phyloP scores from a whole-genome alignment of 2,329 filamentous ascomycete species.

The Epicoccum sorghinum region DNA sequence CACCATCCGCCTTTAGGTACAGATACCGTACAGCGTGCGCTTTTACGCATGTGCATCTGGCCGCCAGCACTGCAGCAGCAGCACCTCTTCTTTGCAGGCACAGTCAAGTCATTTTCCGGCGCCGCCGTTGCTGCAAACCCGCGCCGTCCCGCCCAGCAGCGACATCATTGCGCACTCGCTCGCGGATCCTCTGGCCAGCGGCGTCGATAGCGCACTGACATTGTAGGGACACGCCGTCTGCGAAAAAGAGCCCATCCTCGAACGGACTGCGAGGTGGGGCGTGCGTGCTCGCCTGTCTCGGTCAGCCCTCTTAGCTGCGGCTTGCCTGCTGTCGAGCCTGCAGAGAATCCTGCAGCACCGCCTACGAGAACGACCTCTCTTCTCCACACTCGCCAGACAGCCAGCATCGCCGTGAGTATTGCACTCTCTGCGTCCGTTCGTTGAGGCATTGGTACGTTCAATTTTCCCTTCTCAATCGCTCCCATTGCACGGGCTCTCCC shows the following conservation, averaged over 20 bases:
- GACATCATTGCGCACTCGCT: conserved; percentile 18
- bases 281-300: conserved; percentile 47
- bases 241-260: conserved; percentile 30
- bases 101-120: conserved; percentile 9
- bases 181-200: conserved; percentile 29
- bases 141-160: conserved; percentile 46
- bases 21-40: conserved; percentile 26
- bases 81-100: conserved; percentile 22
- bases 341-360: conserved; percentile 47
- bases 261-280: conserved; percentile 39
- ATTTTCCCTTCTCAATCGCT: neutral
- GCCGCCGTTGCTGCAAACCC: conserved; percentile 39
- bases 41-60: conserved; percentile 24
- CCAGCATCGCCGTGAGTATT: conserved; percentile 22
- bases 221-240: conserved; percentile 35
- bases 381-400: conserved; percentile 30
- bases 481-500: neutral
- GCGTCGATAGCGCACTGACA: conserved; percentile 36
- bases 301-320: conserved; percentile 50
- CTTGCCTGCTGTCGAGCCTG: conserved; percentile 47
- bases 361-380: conserved; percentile 42
- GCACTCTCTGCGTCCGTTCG: conserved; percentile 29
- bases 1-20: conserved; percentile 42
- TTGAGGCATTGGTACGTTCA: conserved; percentile 35
- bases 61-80: conserved; percentile 24